Percentiles rank a stretch among this genome's conserved stretches.
phyloP scores from a whole-genome alignment of 257 asterid genomes.

The Euphrasia confusa region DNA sequence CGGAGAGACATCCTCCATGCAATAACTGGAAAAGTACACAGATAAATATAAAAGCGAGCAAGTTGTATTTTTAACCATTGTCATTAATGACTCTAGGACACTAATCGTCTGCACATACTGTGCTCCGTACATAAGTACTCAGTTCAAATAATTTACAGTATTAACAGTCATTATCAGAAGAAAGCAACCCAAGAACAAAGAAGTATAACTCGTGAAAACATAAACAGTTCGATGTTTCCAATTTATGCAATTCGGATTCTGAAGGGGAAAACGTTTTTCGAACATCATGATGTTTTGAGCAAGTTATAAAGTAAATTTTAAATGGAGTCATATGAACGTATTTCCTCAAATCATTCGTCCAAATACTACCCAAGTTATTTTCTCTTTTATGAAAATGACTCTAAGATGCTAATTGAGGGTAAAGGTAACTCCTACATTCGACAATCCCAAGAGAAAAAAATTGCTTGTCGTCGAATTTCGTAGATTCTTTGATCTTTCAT shows the following conservation, averaged over 20 bases:
- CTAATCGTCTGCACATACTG: background rate
- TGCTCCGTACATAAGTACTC: background rate
- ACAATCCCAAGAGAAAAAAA: background rate
- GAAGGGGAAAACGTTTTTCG: background rate
- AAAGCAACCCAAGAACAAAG: background rate
- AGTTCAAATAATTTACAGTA: background rate
- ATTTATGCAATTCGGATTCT: background rate
- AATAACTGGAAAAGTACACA: conserved; percentile 22
- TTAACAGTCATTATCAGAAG: background rate
- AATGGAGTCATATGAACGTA: background rate
- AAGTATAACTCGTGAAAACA: background rate
- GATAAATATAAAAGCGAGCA: background rate
- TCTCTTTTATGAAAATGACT: no score
- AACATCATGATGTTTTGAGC: background rate
- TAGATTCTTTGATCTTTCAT: background rate
- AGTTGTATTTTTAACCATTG: background rate
- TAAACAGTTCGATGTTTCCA: background rate
- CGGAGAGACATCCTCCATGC: conserved; percentile 21
- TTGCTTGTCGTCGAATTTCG: background rate
- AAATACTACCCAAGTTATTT: no score
- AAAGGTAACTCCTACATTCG: background rate
- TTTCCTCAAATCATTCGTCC: background rate
- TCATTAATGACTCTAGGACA: no score
- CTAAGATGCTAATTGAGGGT: no score
- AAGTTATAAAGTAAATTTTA: background rate